These are phyloP conservation scores for Dicorynia guianensis DNA, from an alignment of 306 rosid species.

Conservation along the genomic window DNA sequence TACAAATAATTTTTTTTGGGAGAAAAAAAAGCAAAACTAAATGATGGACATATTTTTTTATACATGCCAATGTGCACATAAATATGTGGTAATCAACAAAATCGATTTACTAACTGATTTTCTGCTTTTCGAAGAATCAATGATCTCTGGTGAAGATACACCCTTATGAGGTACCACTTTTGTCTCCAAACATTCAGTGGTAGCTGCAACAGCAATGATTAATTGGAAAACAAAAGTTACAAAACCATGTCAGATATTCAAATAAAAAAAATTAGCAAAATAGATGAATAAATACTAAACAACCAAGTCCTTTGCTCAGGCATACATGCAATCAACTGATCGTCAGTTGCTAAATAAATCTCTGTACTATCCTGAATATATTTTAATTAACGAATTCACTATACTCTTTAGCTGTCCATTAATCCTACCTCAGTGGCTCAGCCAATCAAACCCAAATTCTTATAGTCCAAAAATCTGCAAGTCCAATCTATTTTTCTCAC, in stretches of 20 bases:
- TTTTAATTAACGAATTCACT: too few relatives aligned
- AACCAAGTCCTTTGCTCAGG: slow-evolving; percentile 14
- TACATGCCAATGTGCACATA: slow-evolving; percentile 3
- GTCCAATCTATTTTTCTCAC: too few relatives aligned
- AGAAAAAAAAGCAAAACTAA: not conserved
- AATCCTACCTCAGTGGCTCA: too few relatives aligned
- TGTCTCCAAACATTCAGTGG: slow-evolving; percentile 52
- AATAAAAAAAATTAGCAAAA: slow-evolving; percentile 35
- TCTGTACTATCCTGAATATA: too few relatives aligned
- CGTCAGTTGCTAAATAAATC: not conserved
- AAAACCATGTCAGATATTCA: slow-evolving; percentile 39
- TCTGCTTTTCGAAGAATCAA: slow-evolving; percentile 60
- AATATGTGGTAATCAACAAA: slow-evolving; percentile 33
- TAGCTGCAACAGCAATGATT: slow-evolving; percentile 56
- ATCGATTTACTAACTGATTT: slow-evolving; percentile 64
- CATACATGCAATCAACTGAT: slow-evolving; percentile 13
- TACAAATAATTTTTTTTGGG: not conserved
- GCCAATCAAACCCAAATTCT: too few relatives aligned
- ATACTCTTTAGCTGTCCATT: too few relatives aligned
- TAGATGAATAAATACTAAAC: not conserved
- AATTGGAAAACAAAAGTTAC: slow-evolving; percentile 33
- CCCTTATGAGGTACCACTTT: slow-evolving; percentile 51
- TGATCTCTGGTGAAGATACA: slow-evolving; percentile 47
- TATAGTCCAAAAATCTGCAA: too few relatives aligned
- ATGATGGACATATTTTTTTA: not conserved